These are phyloP conservation scores for Pestalotiopsis sp. DNA, from an alignment of 2,329 filamentous ascomycete species.

Conservation along the genomic window DNA sequence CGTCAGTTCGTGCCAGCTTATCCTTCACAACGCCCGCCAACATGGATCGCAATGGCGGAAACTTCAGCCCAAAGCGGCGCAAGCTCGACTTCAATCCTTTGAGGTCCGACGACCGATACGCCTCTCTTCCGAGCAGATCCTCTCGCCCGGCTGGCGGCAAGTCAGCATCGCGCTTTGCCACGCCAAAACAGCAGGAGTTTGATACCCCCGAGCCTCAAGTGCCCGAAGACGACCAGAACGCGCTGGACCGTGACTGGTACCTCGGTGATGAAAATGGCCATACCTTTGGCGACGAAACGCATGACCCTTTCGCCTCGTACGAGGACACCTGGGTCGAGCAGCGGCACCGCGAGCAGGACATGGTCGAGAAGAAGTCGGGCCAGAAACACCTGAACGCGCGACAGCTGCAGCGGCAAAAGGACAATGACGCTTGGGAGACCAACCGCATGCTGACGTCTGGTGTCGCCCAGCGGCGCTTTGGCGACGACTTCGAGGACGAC, in stretches of 20 bases:
- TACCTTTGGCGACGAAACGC: conserved; percentile 86
- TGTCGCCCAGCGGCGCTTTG: conserved; percentile 85
- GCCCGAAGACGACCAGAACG: conserved; percentile 70
- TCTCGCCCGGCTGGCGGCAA: conserved; percentile 28
- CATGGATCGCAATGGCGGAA: conserved; percentile 34
- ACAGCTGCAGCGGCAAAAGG: conserved; percentile 83
- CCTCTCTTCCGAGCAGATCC: conserved; percentile 49
- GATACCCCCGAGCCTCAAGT: conserved; percentile 64
- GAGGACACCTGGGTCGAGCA: conserved; percentile 71
- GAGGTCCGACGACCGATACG: conserved; percentile 58
- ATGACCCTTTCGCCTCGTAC: conserved; percentile 85
- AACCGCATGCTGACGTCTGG: conserved; percentile 98
- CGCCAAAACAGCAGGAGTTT: conserved; percentile 57
- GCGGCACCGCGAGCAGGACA: conserved; percentile 71
- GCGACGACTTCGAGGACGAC: conserved; percentile 84
- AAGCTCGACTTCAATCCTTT: conserved; percentile 64
- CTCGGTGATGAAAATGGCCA: conserved; percentile 82
- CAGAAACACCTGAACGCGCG: conserved; percentile 70
- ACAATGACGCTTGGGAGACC: conserved; percentile 97
- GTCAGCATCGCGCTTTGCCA: conserved; percentile 26
- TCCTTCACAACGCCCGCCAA: not conserved
- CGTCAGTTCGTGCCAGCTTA: not conserved
- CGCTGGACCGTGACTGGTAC: conserved; percentile 92
- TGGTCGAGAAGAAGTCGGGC: conserved; percentile 79
- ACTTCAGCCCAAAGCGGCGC: conserved; percentile 62